Base-by-base conservation (phyloP, 2,329 filamentous ascomycete genomes). In the Endothia cerciana region DNA sequence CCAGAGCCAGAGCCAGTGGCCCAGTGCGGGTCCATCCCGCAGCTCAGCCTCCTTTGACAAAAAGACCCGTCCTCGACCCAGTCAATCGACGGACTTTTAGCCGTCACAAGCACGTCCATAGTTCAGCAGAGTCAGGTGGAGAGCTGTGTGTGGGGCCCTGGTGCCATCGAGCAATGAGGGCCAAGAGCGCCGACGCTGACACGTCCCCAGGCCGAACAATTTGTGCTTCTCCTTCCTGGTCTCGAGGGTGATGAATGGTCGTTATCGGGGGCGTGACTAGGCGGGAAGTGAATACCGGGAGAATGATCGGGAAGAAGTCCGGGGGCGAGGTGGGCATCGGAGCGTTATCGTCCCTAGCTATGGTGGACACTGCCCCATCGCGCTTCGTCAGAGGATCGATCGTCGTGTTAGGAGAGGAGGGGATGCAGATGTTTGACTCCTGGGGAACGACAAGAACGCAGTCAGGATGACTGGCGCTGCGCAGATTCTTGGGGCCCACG, bases 361-460 rank as follows among this genome's bases (percentile, higher is more conserved):
- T n/a, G n/a, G n/a, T n/a, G n/a, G n/a, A n/a, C n/a, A n/a, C n/a
- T n/a, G n/a, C n/a, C n/a, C n/a, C n/a, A n/a, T n/a, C n/a, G n/a
- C n/a, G n/a, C n/a, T 53, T 64, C 33, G 63, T 53, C 13, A 47
- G 60, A 25, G 45, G 56, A 11, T 56, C 51, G 5, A 66, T 41
- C 38, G 61, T 62, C 22, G 57, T 67, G 6, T 17, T 64, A 1
- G 57, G 62, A 22, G 41, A 57, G 28, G 58, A 47, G 15, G 62
- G 33, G 58, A 67, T 62, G 41, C 57, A 57, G 28, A 65, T 49
- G 7, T 51, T 43, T 4, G 4, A 43, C 41, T 43, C 41, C 1
- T 43, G 41, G 4, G 19, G 13, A 43, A 43, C 15, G 41, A 43
- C 2, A n/a, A 11, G 41, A 43, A 51, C 36, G 19, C 62, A 67